Conservation (phyloP, 2,329 filamentous ascomycete genomes). For the Leptographium radiaticola region DNA sequence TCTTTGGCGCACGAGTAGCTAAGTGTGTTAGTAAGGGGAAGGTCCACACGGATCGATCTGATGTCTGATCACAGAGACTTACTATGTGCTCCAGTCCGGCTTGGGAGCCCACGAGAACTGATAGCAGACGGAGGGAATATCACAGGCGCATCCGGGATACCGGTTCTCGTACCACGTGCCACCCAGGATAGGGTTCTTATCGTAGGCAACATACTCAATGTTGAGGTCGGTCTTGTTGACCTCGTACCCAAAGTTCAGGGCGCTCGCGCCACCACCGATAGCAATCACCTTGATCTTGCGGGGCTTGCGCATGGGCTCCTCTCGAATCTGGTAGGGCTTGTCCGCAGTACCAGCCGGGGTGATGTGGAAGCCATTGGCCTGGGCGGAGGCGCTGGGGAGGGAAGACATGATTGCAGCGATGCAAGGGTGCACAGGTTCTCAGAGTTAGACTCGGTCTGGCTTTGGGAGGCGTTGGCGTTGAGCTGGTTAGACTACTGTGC, state of each 20-base stretch:
- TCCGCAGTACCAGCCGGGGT: not conserved
- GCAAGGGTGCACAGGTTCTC: too few relatives aligned
- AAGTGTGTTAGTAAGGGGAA: not conserved
- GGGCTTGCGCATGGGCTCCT: slow-evolving; percentile 3
- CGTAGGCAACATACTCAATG: slow-evolving; percentile 23
- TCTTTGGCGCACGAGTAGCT: slow-evolving; percentile 31
- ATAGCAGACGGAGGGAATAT: slow-evolving; percentile 13
- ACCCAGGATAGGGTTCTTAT: slow-evolving; percentile 31
- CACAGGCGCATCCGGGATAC: slow-evolving; percentile 15
- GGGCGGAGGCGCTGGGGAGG: not conserved
- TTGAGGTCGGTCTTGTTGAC: slow-evolving; percentile 6
- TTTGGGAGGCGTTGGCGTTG: too few relatives aligned
- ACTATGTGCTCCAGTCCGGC: slow-evolving; percentile 37
- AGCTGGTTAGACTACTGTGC: too few relatives aligned
- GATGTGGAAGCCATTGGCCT: slow-evolving; percentile 4
- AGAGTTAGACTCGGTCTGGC: too few relatives aligned
- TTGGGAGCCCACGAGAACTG: slow-evolving; percentile 32
- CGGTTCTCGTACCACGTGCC: slow-evolving; percentile 40
- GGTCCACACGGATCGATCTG: too few relatives aligned
- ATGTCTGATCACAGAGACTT: not conserved
- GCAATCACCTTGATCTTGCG: slow-evolving; percentile 6
- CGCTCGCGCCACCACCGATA: slow-evolving; percentile 4
- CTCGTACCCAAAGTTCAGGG: slow-evolving; percentile 2
- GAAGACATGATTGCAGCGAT: not conserved
- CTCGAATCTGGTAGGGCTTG: not conserved